Percentiles rank a stretch among this genome's conserved stretches.
Conservation (phyloP, 1,139 yeast genomes). For the Magnusiomyces suaveolens region DNA sequence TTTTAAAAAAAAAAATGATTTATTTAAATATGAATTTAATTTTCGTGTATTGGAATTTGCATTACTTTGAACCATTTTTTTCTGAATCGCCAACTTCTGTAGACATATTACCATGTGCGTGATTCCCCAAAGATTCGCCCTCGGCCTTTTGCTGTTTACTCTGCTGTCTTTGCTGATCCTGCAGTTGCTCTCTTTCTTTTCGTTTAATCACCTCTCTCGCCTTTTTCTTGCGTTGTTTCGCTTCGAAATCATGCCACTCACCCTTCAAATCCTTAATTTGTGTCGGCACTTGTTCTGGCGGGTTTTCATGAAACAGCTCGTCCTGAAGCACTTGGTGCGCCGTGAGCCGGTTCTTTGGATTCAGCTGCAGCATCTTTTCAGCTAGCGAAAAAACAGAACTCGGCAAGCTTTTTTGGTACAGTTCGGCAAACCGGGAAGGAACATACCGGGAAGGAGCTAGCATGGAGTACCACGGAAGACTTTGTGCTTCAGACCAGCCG, state of each 20-base stretch:
- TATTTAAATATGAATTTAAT: no score
- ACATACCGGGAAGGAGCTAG: slow-evolving; percentile 50
- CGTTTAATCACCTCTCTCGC: slow-evolving; percentile 34
- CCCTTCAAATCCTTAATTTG: slow-evolving; percentile 49
- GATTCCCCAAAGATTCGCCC: neutral
- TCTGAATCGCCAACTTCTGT: no score
- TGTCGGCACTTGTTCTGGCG: slow-evolving; percentile 49
- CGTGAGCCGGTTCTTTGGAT: slow-evolving; percentile 56
- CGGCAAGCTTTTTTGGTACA: slow-evolving; percentile 28
- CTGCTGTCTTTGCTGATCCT: neutral
- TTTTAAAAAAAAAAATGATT: no score
- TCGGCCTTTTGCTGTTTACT: neutral
- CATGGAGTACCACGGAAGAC: slow-evolving; percentile 89
- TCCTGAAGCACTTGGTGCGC: slow-evolving; percentile 58
- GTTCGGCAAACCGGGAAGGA: slow-evolving; percentile 40
- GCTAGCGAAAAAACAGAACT: slow-evolving; percentile 50
- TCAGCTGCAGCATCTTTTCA: slow-evolving; percentile 47
- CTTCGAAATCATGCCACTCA: slow-evolving; percentile 97
- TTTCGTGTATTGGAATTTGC: no score
- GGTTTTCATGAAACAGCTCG: slow-evolving; percentile 61
- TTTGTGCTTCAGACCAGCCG: slow-evolving; percentile 70
- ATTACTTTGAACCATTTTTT: no score
- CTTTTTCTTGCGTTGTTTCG: slow-evolving; percentile 68
- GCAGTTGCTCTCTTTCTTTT: slow-evolving; percentile 10
- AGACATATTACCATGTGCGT: no score